Base-by-base conservation (phyloP, 306 rosid species). In the Carpinus fangiana region DNA sequence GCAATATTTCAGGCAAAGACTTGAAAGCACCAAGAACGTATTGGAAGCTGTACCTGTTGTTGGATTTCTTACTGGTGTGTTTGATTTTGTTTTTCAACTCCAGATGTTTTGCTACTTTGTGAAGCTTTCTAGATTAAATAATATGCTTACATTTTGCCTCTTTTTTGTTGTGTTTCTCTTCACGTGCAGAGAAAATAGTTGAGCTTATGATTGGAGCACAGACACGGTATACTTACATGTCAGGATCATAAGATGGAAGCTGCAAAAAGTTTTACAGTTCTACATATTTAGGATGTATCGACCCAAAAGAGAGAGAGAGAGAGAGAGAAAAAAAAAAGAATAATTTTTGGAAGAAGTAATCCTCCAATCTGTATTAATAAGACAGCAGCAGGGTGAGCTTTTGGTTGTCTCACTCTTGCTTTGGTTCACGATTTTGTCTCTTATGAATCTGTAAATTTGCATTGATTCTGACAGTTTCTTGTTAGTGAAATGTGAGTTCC, bases 161-260 rank as follows among this genome's bases (percentile, higher is more conserved):
- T 76, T 72, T 31, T 36, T 12, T 50, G 2, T 14, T 3, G 0
- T 41, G 45, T 5, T 5, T 41, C 36, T 48, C 36, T 68, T 79
- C 60, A 7, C 72, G 10, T 82, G 89, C 94, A 96, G 98, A 86
- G 11, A 96, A 91, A 88, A 62, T 93, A 47, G 93, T 91, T n/a
- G 99, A 96, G 83, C 96, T 96, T 76, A 43, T 87, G 16, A 75
- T 82, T 51, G 99, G 98, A 79, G 97, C 98, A 34, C 99, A 96
- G 85, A 90, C 98, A 16, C 88, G 98, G 68, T 93, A 95, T 79
- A 88, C 96, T 23, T 93, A 93, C 84, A 95, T 86, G 88, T 93
- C 96, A 16, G 99, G 96, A 56, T 93, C 98, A 54, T 95, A 82
- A 86, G 79, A 60, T 6, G 72, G 79, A 72, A 69, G 62, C 68